phyloP scores from a whole-genome alignment of 208 protist species.

The Crithidia thermophila region DNA sequence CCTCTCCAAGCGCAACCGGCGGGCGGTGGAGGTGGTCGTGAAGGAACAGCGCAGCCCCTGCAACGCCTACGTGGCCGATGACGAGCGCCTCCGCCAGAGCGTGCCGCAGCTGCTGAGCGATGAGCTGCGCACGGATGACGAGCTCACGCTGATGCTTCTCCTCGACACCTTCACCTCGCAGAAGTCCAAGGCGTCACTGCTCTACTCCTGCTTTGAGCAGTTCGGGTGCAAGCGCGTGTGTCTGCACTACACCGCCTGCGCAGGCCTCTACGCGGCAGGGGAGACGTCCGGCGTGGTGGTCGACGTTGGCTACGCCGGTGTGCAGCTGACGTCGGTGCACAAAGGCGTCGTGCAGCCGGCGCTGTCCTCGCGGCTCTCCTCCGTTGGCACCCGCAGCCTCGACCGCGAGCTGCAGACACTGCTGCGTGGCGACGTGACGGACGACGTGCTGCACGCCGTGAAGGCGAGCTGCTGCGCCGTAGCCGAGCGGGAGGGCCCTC shows the following conservation, averaged over 20 bases:
- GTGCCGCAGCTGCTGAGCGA: constrained; percentile 26
- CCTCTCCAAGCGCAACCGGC: constrained; percentile 34
- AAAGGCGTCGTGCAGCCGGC: constrained; percentile 37
- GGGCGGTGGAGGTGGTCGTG: constrained; percentile 14
- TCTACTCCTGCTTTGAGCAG: constrained; percentile 69
- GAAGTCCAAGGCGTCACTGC: constrained; percentile 52
- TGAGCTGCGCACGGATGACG: constrained; percentile 40
- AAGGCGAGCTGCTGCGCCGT: constrained; percentile 27
- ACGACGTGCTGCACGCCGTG: constrained; percentile 19
- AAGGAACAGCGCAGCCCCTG: constrained; percentile 25
- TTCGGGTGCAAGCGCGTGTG: constrained; percentile 56
- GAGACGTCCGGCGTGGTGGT: constrained; percentile 69
- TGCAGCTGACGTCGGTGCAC: constrained; percentile 59
- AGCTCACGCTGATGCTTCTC: constrained; percentile 60
- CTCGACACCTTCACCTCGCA: constrained; percentile 56
- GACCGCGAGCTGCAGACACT: constrained; percentile 42
- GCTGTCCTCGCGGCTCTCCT: constrained; percentile 27
- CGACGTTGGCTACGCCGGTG: constrained; percentile 72
- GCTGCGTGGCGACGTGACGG: constrained; percentile 13
- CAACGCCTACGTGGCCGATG: constrained; percentile 24
- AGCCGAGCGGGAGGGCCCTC: constrained; percentile 11
- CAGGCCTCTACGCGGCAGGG: constrained; percentile 67
- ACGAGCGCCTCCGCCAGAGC: constrained; percentile 24
- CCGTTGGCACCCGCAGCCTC: constrained; percentile 42
- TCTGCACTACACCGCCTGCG: constrained; percentile 50